Conservation (phyloP, 1,139 yeast species). For the Pichia sp. region DNA sequence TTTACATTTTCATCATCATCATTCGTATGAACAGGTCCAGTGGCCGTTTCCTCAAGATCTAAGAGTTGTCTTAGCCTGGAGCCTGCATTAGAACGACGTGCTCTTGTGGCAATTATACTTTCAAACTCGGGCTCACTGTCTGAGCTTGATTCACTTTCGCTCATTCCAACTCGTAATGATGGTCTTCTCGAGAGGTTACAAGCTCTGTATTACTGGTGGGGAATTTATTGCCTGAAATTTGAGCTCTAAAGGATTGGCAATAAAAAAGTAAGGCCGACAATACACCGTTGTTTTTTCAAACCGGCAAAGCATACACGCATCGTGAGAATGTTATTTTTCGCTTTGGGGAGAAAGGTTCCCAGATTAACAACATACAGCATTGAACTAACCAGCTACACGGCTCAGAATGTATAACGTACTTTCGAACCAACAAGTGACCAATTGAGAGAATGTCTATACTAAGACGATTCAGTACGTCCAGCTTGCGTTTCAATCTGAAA, state of each 20-base stretch:
- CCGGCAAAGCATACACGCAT: too few species aligned
- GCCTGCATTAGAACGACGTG: slow-evolving; percentile 87
- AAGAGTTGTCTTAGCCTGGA: slow-evolving; percentile 71
- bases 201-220: too few species aligned
- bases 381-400: too few species aligned
- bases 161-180: too few species aligned
- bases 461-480: slow-evolving; percentile 8
- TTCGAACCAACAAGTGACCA: neutral
- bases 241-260: too few species aligned
- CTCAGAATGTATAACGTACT: neutral
- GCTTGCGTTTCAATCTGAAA: neutral
- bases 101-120: slow-evolving; percentile 64
- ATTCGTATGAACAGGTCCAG: slow-evolving; percentile 35
- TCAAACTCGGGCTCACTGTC: slow-evolving; percentile 35
- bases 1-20: slow-evolving; percentile 74
- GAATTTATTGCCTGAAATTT: too few species aligned
- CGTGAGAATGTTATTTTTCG: too few species aligned
- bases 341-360: too few species aligned
- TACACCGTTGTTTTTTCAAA: too few species aligned
- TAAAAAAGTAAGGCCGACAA: too few species aligned
- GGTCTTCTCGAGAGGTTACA: too few species aligned
- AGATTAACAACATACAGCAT: too few species aligned
- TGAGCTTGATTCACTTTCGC: slow-evolving; percentile 11
- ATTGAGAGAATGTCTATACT: neutral
- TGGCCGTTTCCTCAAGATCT: slow-evolving; percentile 56